phyloP scores from a whole-genome alignment of 2,329 filamentous ascomycete genomes.

The Ploettnerulaceae sp. region DNA sequence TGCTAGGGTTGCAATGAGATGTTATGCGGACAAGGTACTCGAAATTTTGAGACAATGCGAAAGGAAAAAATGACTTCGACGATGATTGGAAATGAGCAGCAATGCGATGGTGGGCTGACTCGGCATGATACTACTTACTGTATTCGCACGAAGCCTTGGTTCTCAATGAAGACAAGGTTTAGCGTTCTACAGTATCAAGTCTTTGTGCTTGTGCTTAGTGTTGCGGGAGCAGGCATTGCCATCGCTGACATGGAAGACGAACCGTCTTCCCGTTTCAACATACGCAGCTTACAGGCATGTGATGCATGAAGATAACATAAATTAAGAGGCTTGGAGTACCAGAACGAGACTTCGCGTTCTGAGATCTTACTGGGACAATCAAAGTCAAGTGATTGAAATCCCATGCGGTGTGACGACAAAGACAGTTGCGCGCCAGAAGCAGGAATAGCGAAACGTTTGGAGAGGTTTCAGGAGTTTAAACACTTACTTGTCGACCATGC shows the following conservation, averaged over 20 bases:
- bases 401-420: conserved; percentile 48
- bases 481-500: conserved; percentile 79
- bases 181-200: conserved; percentile 24
- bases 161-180: conserved; percentile 2
- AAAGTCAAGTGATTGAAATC: conserved; percentile 55
- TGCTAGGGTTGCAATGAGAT: conserved; percentile 25
- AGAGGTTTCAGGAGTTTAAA: conserved; percentile 19
- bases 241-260: conserved; percentile 3
- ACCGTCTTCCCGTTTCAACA: conserved; percentile 18
- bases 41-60: conserved; percentile 23
- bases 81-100: conserved; percentile 19
- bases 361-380: conserved; percentile 29
- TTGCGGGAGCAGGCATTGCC: conserved; percentile 1
- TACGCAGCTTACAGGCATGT: conserved; percentile 24
- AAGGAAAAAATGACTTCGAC: conserved; percentile 7
- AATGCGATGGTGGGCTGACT: conserved; percentile 16
- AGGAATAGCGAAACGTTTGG: conserved; percentile 15
- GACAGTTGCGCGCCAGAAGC: conserved; percentile 17
- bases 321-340: conserved; percentile 16
- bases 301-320: conserved; percentile 31
- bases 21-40: conserved; percentile 24
- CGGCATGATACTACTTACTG: conserved; percentile 22
- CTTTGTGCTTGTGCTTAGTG: conserved; percentile 5
- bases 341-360: conserved; percentile 24
- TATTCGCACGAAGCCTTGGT: conserved; percentile 14